Evolutionary conservation across 2,329 filamentous ascomycete genomes (phyloP), one percentile per base, ranked within the genome.

Genomic region (Colletotrichum sp.): DNA sequence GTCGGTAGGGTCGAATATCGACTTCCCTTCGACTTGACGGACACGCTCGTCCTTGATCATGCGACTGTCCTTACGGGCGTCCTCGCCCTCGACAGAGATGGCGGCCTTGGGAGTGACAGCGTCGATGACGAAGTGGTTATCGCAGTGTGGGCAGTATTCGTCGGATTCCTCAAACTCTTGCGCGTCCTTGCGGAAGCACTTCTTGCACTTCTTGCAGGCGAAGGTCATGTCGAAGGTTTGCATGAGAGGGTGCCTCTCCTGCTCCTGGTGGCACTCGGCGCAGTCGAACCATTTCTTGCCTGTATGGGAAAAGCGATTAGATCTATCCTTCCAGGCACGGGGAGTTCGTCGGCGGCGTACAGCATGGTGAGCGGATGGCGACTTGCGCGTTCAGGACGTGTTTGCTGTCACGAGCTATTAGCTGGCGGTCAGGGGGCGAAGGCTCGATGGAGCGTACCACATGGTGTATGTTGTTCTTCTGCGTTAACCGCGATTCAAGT

Each of bases 281-380:
- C 97, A 99, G 89, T 99, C 97, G 88, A 98, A 99, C 98, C 98
- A 99, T 89, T 98, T 98, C 77, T 92, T 92, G 89, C 95, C 95
- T 96, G 30, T 63, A 15, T 18, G 18, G 28, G 81, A 44, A 9
- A 30, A 18, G 18, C 8, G 28, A 36, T 63, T 28, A 63, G 26
- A 67, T 66, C 26, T 63, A 62, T 30, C 49, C 26, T 57, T 26
- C 5, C 36, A 24, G 16, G 21, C 12, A 44, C 16, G 34, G 16
- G 13, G 55, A 49, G n/a, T 68, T 26, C 24, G 55, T 16, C 10
- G 57, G 16, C 60, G 66, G 28, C 93, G 81, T 91, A 96, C 97
- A 99, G 90, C 97, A 99, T 78, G 96, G 95, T 72, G 96, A 97
- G 81, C 97, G 95, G 87, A 99, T 98, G 74, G 96, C 90, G 82